Evolutionary conservation across 129 eudicot species (phyloP).

Genomic region (Lactuca sativa): DNA sequence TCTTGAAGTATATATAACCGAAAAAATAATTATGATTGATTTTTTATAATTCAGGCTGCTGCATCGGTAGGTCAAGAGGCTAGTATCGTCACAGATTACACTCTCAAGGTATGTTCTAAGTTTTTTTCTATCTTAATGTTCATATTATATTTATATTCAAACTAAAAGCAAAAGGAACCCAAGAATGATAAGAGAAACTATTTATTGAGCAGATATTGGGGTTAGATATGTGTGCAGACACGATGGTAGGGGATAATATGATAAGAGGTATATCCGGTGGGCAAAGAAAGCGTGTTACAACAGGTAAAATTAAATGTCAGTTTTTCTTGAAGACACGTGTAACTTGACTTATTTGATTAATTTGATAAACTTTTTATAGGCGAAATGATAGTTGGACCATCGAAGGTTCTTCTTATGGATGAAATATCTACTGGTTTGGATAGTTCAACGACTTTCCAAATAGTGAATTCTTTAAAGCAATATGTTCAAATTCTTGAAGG

Average conservation of each 20-base stretch:
- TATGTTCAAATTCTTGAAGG: slow-evolving; percentile 73
- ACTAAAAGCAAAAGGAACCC: background rate
- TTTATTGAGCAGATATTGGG: slow-evolving; percentile 60
- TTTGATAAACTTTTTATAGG: slow-evolving; percentile 29
- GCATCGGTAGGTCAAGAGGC: slow-evolving; percentile 62
- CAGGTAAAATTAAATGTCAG: slow-evolving; percentile 41
- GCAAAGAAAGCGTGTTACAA: slow-evolving; percentile 82
- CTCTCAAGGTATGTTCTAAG: slow-evolving; percentile 53
- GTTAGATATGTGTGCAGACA: slow-evolving; percentile 79
- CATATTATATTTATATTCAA: background rate
- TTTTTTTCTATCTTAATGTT: background rate
- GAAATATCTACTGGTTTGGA: slow-evolving; percentile 97
- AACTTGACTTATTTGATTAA: background rate
- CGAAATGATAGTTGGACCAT: slow-evolving; percentile 90
- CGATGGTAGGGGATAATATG: slow-evolving; percentile 80
- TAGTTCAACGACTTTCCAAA: slow-evolving; percentile 79
- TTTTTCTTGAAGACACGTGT: background rate
- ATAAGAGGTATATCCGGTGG: slow-evolving; percentile 89
- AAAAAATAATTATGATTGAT: background rate
- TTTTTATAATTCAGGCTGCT: slow-evolving; percentile 47
- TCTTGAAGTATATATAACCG: background rate
- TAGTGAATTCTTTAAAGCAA: slow-evolving; percentile 67
- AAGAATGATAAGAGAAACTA: background rate
- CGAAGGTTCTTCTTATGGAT: slow-evolving; percentile 86
- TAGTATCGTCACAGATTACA: slow-evolving; percentile 64